phyloP scores from a whole-genome alignment of 768 basidiomycete genomes.

The Crassisporium funariophilum region DNA sequence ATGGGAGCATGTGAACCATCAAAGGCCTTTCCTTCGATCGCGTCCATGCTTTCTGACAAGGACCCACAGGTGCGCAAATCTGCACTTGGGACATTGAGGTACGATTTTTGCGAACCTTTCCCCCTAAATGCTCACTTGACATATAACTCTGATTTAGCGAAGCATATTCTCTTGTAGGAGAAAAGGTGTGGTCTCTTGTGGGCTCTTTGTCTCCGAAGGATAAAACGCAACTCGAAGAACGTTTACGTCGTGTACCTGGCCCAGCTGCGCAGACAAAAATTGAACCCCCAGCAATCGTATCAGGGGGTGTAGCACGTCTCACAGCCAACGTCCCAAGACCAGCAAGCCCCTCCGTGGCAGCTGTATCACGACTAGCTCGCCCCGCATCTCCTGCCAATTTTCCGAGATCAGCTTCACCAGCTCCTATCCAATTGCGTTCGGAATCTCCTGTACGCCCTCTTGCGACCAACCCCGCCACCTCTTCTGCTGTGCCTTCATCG shows the following conservation, averaged over 20 bases:
- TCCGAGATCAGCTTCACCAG: conserved; percentile 45
- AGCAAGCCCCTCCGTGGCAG: conserved; percentile 33
- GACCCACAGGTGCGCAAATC: conserved; percentile 90
- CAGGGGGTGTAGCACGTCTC: conserved; percentile 50
- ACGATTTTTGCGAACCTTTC: conserved; percentile 22
- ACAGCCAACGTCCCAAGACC: conserved; percentile 34
- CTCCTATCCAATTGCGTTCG: conserved; percentile 35
- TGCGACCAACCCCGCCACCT: conserved; percentile 22
- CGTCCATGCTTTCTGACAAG: conserved; percentile 83
- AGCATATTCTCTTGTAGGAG: conserved; percentile 79
- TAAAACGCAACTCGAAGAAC: conserved; percentile 90
- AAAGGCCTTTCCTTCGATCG: conserved; percentile 79
- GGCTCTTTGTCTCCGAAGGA: conserved; percentile 81
- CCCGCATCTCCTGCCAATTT: conserved; percentile 50
- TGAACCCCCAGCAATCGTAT: conserved; percentile 40
- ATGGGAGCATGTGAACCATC: conserved; percentile 77
- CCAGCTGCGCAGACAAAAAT: conserved; percentile 53
- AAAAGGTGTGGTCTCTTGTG: conserved; percentile 81
- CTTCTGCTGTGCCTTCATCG: conserved; percentile 38
- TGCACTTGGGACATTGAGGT: conserved; percentile 82
- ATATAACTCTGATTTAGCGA: conserved; percentile 52
- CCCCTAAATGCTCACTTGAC: conserved; percentile 9
- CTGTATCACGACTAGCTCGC: conserved; percentile 38
- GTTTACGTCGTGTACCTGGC: conserved; percentile 78
- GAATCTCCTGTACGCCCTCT: conserved; percentile 44